Evolutionary conservation across 2,329 filamentous ascomycete genomes (phyloP).

Genomic region (Curvularia verruculosa): DNA sequence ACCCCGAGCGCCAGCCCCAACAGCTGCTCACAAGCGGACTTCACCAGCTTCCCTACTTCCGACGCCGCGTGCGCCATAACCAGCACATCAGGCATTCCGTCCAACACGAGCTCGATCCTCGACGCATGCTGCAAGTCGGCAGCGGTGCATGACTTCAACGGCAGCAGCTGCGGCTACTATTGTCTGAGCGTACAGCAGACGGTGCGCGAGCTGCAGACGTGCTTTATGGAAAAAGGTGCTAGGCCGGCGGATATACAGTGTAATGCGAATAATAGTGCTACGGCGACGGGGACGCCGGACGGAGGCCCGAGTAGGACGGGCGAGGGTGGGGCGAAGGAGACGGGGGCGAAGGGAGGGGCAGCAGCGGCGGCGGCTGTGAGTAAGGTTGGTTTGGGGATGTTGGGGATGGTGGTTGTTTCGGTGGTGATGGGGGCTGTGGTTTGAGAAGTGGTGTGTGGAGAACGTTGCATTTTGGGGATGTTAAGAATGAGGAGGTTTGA

Average conservation of each 20-base stretch:
- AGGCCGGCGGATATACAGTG: constrained; percentile 32
- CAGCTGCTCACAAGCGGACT: constrained; percentile 33
- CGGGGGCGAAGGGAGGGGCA: constrained; percentile 23
- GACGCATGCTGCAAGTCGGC: constrained; percentile 42
- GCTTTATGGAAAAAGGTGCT: constrained; percentile 37
- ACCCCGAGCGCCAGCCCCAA: constrained; percentile 22
- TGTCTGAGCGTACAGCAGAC: constrained; percentile 38
- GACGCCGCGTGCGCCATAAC: constrained; percentile 40
- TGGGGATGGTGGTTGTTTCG: constrained; percentile 37
- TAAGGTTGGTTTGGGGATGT: constrained; percentile 38
- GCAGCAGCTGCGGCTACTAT: constrained; percentile 38
- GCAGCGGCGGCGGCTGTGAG: constrained; percentile 21
- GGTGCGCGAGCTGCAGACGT: constrained; percentile 35
- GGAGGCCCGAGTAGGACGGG: constrained; percentile 22
- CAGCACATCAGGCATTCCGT: constrained; percentile 29
- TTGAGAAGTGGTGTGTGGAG: constrained; percentile 16
- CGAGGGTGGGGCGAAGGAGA: constrained; percentile 5
- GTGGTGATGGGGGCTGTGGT: constrained; percentile 37
- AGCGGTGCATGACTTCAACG: constrained; percentile 38
- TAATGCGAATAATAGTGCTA: constrained; percentile 33
- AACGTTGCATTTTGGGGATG: no score
- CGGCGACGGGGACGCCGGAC: constrained; percentile 33
- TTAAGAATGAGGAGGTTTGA: no score
- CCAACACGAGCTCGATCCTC: constrained; percentile 34
- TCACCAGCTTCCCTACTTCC: constrained; percentile 33